Conservation (phyloP, 2,329 filamentous ascomycete species). For the Paramyrothecium sp. region DNA sequence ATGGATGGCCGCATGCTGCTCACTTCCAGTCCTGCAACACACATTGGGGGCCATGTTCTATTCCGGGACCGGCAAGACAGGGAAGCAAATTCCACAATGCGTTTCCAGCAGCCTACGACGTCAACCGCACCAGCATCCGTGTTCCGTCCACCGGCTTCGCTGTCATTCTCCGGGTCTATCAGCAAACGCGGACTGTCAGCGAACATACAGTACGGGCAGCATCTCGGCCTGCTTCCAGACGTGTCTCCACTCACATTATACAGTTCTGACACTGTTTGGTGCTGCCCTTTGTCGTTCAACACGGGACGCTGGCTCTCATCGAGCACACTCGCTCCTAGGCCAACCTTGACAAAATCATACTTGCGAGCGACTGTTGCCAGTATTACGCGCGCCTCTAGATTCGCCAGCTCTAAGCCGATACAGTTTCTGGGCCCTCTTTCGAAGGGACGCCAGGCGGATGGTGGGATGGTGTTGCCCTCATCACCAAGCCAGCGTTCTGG, state of each 20-base stretch:
- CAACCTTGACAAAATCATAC: background rate
- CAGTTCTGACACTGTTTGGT: background rate
- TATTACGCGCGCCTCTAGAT: background rate
- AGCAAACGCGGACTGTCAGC: background rate
- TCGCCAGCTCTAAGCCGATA: background rate
- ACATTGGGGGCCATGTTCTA: no score
- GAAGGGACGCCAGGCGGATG: constrained; percentile 1
- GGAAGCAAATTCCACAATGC: no score
- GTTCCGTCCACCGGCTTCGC: background rate
- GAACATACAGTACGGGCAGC: background rate
- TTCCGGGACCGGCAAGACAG: no score
- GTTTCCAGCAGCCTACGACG: background rate
- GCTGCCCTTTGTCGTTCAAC: background rate
- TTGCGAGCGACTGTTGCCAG: background rate
- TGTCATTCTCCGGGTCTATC: background rate
- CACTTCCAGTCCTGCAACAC: no score
- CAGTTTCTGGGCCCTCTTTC: background rate
- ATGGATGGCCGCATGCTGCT: no score
- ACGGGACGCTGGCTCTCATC: background rate
- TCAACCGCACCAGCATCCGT: background rate
- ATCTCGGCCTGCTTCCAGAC: background rate
- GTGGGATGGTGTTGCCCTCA: background rate
- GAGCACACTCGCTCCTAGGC: background rate
- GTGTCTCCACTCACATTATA: background rate
- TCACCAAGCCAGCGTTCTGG: constrained; percentile 36